Evolutionary conservation across 2,329 filamentous ascomycete species (phyloP).

Genomic region (Podosphaera fusca): DNA sequence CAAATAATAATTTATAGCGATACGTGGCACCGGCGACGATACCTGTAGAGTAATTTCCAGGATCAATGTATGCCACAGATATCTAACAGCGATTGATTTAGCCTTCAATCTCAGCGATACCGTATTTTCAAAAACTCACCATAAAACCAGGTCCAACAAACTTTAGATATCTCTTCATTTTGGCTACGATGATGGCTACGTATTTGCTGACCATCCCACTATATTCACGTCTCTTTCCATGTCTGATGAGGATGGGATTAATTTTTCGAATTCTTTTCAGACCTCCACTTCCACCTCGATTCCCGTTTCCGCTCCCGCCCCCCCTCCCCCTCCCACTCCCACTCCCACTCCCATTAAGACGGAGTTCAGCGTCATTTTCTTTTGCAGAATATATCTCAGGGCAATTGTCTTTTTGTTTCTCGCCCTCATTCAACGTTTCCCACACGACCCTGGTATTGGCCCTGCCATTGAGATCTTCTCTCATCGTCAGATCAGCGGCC

Average conservation of each 20-base stretch:
- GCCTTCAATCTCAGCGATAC: background rate
- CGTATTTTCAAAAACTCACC: slow-evolving; percentile 5
- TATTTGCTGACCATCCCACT: background rate
- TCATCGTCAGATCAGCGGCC: slow-evolving; percentile 35
- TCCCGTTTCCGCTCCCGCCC: slow-evolving; percentile 3
- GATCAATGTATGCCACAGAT: slow-evolving; percentile 19
- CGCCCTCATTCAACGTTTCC: slow-evolving; percentile 18
- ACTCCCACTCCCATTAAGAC: background rate
- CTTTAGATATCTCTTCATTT: slow-evolving; percentile 17
- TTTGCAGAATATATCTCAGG: background rate
- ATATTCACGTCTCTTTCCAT: background rate
- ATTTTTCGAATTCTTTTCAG: background rate
- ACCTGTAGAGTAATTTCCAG: slow-evolving; percentile 32
- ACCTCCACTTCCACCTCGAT: slow-evolving; percentile 2
- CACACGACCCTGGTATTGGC: slow-evolving; percentile 31
- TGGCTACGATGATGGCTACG: background rate
- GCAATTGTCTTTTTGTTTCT: slow-evolving; percentile 8
- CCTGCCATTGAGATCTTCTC: slow-evolving; percentile 36
- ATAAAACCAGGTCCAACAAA: slow-evolving; percentile 28
- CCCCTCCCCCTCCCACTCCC: slow-evolving; percentile 1
- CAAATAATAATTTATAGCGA: slow-evolving; percentile 29
- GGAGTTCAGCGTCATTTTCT: background rate
- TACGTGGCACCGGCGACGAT: slow-evolving; percentile 31
- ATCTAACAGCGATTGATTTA: slow-evolving; percentile 7
- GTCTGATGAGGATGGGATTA: background rate